Evolutionary conservation across 768 basidiomycete species (phyloP).

Genomic region (Albatrellus ellisii): DNA sequence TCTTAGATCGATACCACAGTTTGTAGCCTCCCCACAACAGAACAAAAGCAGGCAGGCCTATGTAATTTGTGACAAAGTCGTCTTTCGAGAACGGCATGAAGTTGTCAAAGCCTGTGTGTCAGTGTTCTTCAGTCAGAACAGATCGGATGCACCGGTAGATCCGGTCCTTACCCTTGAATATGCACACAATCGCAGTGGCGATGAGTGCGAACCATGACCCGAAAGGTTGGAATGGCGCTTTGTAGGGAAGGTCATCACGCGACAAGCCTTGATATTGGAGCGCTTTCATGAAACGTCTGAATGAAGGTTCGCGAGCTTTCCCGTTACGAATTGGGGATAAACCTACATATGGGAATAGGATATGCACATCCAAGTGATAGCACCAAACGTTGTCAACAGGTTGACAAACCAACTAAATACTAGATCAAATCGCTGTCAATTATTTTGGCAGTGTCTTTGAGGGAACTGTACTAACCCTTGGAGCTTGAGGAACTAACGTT

Average conservation of each 20-base stretch:
- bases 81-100: conserved; percentile 35
- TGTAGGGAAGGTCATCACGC: conserved; percentile 31
- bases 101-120: conserved; percentile 24
- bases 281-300: conserved; percentile 35
- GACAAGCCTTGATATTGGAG: conserved; percentile 30
- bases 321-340: not conserved
- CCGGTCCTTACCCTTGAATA: conserved; percentile 37
- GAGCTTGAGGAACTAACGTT: conserved; percentile 38
- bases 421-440: no score
- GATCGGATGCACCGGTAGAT: conserved; percentile 2
- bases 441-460: no score
- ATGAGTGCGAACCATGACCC: conserved; percentile 47
- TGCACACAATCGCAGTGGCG: conserved; percentile 35
- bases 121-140: no score
- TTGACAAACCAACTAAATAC: conserved; percentile 28
- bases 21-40: conserved; percentile 26
- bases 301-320: conserved; percentile 14
- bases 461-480: conserved; percentile 25
- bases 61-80: conserved; percentile 45
- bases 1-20: conserved; percentile 21
- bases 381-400: conserved; percentile 28
- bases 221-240: conserved; percentile 52
- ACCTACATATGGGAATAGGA: conserved; percentile 46
- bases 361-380: conserved; percentile 32
- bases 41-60: conserved; percentile 24